Conservation (phyloP, 2,329 filamentous ascomycete genomes). For the Trichoderma oligosporum region DNA sequence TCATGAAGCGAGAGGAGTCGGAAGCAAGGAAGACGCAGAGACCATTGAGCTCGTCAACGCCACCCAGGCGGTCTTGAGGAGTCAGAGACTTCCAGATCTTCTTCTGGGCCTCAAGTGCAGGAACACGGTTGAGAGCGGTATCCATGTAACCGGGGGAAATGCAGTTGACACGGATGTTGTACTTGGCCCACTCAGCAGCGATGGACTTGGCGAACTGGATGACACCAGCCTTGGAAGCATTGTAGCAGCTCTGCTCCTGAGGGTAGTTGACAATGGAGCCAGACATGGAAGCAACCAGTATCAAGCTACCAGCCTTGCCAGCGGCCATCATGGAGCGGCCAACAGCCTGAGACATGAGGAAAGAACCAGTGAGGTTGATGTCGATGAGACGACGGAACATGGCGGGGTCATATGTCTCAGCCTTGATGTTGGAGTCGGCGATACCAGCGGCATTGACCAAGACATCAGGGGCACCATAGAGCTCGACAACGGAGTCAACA, state of each 20-base stretch:
- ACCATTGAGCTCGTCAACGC: slow-evolving; percentile 72
- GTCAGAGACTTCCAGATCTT: slow-evolving; percentile 74
- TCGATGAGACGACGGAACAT: slow-evolving; percentile 77
- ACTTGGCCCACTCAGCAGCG: slow-evolving; percentile 79
- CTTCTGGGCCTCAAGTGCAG: slow-evolving; percentile 75
- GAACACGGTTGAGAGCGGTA: slow-evolving; percentile 74
- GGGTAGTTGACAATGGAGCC: slow-evolving; percentile 83
- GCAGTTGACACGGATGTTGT: slow-evolving; percentile 77
- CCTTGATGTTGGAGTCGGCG: slow-evolving; percentile 79
- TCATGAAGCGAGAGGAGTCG: slow-evolving; percentile 72
- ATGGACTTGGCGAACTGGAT: slow-evolving; percentile 76
- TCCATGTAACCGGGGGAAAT: slow-evolving; percentile 87
- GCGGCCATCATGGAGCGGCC: slow-evolving; percentile 70
- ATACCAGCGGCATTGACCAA: slow-evolving; percentile 79
- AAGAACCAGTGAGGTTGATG: slow-evolving; percentile 77
- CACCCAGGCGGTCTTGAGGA: slow-evolving; percentile 68
- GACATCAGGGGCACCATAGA: slow-evolving; percentile 67
- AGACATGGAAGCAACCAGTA: slow-evolving; percentile 77
- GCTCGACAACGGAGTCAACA: slow-evolving; percentile 60
- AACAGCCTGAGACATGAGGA: slow-evolving; percentile 71
- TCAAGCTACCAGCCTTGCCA: slow-evolving; percentile 66
- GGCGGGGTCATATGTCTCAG: slow-evolving; percentile 69
- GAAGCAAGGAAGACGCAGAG: slow-evolving; percentile 72
- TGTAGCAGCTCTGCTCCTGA: slow-evolving; percentile 79
- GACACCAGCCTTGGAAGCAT: slow-evolving; percentile 77